Evolutionary conservation across 768 basidiomycete species (phyloP), one percentile per base, ranked within the genome.

Genomic region (Mrakia frigida): DNA sequence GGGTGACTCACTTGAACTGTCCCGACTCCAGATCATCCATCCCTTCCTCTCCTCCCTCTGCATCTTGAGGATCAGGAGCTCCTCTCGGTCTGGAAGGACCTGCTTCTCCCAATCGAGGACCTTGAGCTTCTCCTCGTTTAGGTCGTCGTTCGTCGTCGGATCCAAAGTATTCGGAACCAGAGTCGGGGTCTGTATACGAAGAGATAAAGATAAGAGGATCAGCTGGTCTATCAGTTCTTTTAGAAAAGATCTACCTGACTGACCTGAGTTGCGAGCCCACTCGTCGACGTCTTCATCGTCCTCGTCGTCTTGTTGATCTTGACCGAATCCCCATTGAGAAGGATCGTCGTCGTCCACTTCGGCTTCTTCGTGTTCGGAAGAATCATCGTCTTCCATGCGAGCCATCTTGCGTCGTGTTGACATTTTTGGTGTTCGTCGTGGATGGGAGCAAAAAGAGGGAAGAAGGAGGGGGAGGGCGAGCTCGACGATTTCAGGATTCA

Each of bases 121-220:
- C 70, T 31, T 50, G 46, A 50, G 46, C 31, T 28, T 35, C 41
- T 0, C 37, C 69, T 25, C 69, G 46, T 50, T 28, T 23, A n/a
- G 43, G 70, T 9, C 70, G 70, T 18, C 7, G 33, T 21, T 72
- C 70, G 11, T 72, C 70, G 13, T 72, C 70, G 10, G 70, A 72
- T 46, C 35, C 70, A 37, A 72, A 28, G 35, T 52, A 72, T n/a
- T 72, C 70, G 14, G 70, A 72, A 3, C n/a, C 70, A 21, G 70
- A 72, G 4, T 52, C 70, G 35, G 70, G 56, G 52, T 72, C 70
- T 72, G 53, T 9, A n/a, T n/a, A n/a, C 6, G 41, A 14, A 46
- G 14, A 6, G 5, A 11, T 3, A 4, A 23, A 28, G 13, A 28
- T 28, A 3, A 11, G 35, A 41, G 41, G 63, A 33, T 69, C 23